Conservation (phyloP, 352 stramenopile species). For the Phytophthora agathidicida region DNA sequence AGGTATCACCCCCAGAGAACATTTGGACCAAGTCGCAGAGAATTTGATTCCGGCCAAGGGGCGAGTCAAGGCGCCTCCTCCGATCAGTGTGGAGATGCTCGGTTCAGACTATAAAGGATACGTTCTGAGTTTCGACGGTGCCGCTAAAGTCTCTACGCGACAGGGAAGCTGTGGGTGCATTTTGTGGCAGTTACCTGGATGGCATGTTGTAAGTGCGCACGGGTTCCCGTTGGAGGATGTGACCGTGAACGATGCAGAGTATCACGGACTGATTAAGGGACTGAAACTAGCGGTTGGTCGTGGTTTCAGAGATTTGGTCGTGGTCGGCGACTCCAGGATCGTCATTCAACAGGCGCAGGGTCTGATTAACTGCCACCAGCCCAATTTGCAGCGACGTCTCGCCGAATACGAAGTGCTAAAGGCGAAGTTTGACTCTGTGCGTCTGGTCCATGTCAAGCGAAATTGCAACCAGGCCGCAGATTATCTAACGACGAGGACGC, state of each 20-base stretch:
- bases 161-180: slow-evolving; percentile 8
- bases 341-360: slow-evolving; percentile 2
- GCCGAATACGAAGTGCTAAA: background rate
- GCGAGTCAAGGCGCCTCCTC: background rate
- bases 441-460: slow-evolving; percentile 8
- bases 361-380: slow-evolving; percentile 10
- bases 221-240: slow-evolving; percentile 4
- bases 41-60: slow-evolving; percentile 10
- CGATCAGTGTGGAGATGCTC: slow-evolving; percentile 7
- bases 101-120: background rate
- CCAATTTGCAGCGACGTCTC: background rate
- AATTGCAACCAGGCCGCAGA: slow-evolving; percentile 7
- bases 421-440: background rate
- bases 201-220: background rate
- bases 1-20: slow-evolving; percentile 11
- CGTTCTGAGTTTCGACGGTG: slow-evolving; percentile 14
- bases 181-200: slow-evolving; percentile 4
- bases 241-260: slow-evolving; percentile 12
- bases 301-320: background rate
- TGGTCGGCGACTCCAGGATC: background rate
- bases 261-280: background rate
- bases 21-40: slow-evolving; percentile 2
- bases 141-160: background rate
- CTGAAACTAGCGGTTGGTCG: background rate
- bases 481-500: background rate